Evolutionary conservation across 257 asterid genomes (phyloP), one percentile per base, ranked within the genome.

Genomic region (Henckelia pumila): DNA sequence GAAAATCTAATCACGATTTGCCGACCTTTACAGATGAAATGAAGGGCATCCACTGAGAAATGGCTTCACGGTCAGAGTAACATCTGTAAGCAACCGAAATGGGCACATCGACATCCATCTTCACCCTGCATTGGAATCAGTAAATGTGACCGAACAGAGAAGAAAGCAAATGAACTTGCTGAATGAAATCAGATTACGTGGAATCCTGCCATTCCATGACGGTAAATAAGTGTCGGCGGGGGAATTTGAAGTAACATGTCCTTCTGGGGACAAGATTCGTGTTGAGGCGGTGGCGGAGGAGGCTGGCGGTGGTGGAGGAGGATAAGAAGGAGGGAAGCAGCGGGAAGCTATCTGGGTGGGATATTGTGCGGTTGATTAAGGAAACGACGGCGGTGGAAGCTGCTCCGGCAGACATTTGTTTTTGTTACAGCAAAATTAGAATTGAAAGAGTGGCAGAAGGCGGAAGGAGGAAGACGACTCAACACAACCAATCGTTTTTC

Each of bases 21-120:
- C 71, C 23, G 60, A 85, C 98, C 95, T 85, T 81, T 5, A 92
- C 98, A 14, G 95, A 59, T 16, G 97, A 88, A 83, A 93, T 93
- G 81, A 93, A 93, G 7, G 98, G 98, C 98, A 93, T 89, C 98
- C 98, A 93, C 59, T 80, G 82, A 70, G 98, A 84, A 72, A 93
- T 88, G 58, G 95, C 87, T 79, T 93, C 92, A 44, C 96, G 97
- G 73, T 93, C 98, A 47, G 90, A 81, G 74, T 93, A 93, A 73
- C 97, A 88, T 6, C 71, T 63, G 72, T 93, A 93, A 73, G 98
- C 97, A 70, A 86, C 86, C n/a, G 98, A 85, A 82, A 20, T 64
- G 47, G 98, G 95, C 58, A 93, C 95, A 69, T 82, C 93, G 16
- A 88, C 69, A 55, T 86, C 95, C 97, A 76, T 83, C 80, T 86